phyloP scores from a whole-genome alignment of 2,329 filamentous ascomycete species.

The Neobulgaria alba region DNA sequence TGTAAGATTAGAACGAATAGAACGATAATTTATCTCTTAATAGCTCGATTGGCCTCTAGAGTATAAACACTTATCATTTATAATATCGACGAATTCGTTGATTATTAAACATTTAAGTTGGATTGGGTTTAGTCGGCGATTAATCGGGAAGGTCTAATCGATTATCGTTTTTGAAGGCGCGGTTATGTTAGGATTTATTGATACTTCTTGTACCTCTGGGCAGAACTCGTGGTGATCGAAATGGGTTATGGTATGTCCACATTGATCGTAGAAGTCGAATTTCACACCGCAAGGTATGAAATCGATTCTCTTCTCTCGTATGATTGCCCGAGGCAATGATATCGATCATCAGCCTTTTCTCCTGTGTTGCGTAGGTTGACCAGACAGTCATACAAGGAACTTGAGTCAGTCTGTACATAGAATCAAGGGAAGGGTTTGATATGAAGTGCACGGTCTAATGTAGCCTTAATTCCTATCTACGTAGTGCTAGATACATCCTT shows the following conservation, averaged over 20 bases:
- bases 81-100: background rate
- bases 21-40: background rate
- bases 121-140: background rate
- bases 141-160: background rate
- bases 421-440: too few species aligned
- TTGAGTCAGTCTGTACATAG: too few species aligned
- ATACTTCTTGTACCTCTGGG: background rate
- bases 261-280: conserved; percentile 4
- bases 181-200: background rate
- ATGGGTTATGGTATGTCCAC: conserved; percentile 1
- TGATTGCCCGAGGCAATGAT: too few species aligned
- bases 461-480: too few species aligned
- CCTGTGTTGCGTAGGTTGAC: too few species aligned
- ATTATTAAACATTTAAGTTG: background rate
- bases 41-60: background rate
- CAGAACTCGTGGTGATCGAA: conserved; percentile 1
- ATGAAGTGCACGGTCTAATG: too few species aligned
- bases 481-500: too few species aligned
- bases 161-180: background rate
- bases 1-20: background rate
- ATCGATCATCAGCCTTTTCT: too few species aligned
- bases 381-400: too few species aligned
- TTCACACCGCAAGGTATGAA: conserved; percentile 3
- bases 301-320: too few species aligned
- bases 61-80: background rate